Base-by-base conservation (phyloP, 2,329 filamentous ascomycete species). In the Chalaropsis thielavioides region DNA sequence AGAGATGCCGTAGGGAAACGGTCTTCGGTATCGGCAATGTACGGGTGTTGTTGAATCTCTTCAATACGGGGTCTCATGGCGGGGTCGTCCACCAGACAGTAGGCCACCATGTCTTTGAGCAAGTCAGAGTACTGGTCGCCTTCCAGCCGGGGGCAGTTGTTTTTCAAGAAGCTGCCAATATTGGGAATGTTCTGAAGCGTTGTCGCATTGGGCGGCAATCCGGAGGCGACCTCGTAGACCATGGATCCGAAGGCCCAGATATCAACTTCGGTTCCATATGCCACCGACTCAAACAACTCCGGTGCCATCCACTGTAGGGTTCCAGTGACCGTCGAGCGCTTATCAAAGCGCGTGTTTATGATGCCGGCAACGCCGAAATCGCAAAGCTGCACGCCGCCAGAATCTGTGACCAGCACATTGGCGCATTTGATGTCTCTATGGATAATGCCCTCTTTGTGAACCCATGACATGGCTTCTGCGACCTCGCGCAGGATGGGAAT, bases 211-310 rank as follows among this genome's bases (percentile, higher is more conserved):
- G 85, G 85, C 3, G 84, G 83, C 35, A 80, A 75, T 0, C 85
- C 85, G 22, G 81, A 84, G 0, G 85, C 84, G 74, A 87, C 84
- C 72, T 88, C 85, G 69, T 80, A 86, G 7, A 85, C 76, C 68
- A 86, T 86, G 67, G 83, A 84, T 2, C 85, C 85, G 69, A 84
- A 87, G 1, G 85, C 83, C 85, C 85, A 88, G 63, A 86, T 85
- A 70, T 88, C 85, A 61, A 81, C 78, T 70, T 81, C 80, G 51
- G 79, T 80, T 61, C 80, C 81, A 69, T 82, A 82, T 19, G 79
- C 77, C 8, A 76, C 74, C 41, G 79, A 77, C 46, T 78, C 76
- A 69, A 82, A 79, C 27, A 87, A 75, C 69, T 88, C 85, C 0
- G 82, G 83, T 1, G 85, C 83, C 84, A 88, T 87, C 82, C 84